Evolutionary conservation across 1,139 yeast genomes (phyloP).

Genomic region (Hansenula lynferdii): DNA sequence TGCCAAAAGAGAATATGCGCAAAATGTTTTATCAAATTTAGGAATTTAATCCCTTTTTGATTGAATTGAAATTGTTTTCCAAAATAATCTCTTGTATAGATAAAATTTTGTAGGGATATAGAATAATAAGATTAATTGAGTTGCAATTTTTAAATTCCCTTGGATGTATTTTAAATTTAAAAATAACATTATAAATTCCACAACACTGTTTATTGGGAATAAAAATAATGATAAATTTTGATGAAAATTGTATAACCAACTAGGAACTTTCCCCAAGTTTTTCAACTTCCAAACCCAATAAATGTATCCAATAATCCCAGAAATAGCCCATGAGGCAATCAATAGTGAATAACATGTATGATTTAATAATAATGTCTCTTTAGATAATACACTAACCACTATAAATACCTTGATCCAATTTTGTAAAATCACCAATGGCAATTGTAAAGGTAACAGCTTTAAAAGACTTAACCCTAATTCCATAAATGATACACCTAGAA

Average conservation of each 20-base stretch:
- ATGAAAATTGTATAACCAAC: slow-evolving; percentile 35
- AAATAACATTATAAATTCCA: slow-evolving; percentile 52
- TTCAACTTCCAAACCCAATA: slow-evolving; percentile 21
- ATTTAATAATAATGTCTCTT: not conserved
- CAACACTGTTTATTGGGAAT: slow-evolving; percentile 39
- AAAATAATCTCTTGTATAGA: slow-evolving; percentile 19
- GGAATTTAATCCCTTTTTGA: slow-evolving; percentile 3
- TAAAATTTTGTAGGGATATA: slow-evolving; percentile 27
- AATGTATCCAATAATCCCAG: slow-evolving; percentile 26
- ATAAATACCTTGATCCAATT: slow-evolving; percentile 36
- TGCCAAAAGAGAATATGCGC: slow-evolving; percentile 20
- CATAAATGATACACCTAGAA: slow-evolving; percentile 11
- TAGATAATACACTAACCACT: slow-evolving; percentile 30
- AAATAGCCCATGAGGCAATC: not conserved
- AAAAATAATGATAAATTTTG: slow-evolving; percentile 37
- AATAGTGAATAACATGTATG: slow-evolving; percentile 1
- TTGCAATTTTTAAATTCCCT: slow-evolving; percentile 19
- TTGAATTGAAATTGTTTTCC: slow-evolving; percentile 5
- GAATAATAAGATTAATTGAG: slow-evolving; percentile 22
- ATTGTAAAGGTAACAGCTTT: slow-evolving; percentile 22
- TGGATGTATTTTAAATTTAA: slow-evolving; percentile 43
- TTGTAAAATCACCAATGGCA: slow-evolving; percentile 9
- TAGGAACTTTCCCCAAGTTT: slow-evolving; percentile 34
- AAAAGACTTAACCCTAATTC: slow-evolving; percentile 23
- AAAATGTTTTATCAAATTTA: slow-evolving; percentile 23